Conservation (phyloP, 352 stramenopile genomes). For the Phytopythium chamaehyphon region DNA sequence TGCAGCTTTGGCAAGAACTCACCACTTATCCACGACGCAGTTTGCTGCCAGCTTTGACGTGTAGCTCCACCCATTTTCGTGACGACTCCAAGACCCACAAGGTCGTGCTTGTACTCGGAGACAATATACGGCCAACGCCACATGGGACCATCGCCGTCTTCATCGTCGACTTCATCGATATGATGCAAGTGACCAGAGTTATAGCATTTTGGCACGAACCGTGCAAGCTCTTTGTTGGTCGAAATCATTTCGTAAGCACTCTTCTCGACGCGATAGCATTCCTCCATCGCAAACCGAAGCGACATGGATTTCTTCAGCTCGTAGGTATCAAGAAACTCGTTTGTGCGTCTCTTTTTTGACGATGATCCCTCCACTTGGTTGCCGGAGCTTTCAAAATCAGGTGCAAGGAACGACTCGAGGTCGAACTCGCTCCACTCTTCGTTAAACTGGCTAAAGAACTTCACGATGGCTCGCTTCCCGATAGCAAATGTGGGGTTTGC, state of each 20-base stretch:
- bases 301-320: slow-evolving; percentile 55
- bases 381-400: slow-evolving; percentile 32
- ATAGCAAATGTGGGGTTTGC: slow-evolving; percentile 79
- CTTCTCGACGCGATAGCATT: slow-evolving; percentile 67
- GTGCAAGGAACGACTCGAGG: slow-evolving; percentile 59
- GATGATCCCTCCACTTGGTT: not conserved
- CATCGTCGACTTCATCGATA: slow-evolving; percentile 60
- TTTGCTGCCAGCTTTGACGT: slow-evolving; percentile 35
- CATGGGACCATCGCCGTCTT: slow-evolving; percentile 54
- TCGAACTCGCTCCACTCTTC: slow-evolving; percentile 79
- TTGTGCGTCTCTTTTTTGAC: slow-evolving; percentile 41
- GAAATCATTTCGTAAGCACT: slow-evolving; percentile 54
- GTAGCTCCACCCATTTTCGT: slow-evolving; percentile 52
- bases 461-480: slow-evolving; percentile 53
- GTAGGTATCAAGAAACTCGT: slow-evolving; percentile 31
- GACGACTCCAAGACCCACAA: slow-evolving; percentile 47
- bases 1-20: slow-evolving; percentile 65
- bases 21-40: slow-evolving; percentile 56
- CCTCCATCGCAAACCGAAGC: slow-evolving; percentile 69
- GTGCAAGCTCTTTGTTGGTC: slow-evolving; percentile 7
- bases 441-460: slow-evolving; percentile 86
- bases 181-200: slow-evolving; percentile 48
- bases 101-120: slow-evolving; percentile 55
- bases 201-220: slow-evolving; percentile 48
- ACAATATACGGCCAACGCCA: slow-evolving; percentile 87